Conservation (phyloP, 1,284 basidiomycete species). For the Sporisorium sorghi region DNA sequence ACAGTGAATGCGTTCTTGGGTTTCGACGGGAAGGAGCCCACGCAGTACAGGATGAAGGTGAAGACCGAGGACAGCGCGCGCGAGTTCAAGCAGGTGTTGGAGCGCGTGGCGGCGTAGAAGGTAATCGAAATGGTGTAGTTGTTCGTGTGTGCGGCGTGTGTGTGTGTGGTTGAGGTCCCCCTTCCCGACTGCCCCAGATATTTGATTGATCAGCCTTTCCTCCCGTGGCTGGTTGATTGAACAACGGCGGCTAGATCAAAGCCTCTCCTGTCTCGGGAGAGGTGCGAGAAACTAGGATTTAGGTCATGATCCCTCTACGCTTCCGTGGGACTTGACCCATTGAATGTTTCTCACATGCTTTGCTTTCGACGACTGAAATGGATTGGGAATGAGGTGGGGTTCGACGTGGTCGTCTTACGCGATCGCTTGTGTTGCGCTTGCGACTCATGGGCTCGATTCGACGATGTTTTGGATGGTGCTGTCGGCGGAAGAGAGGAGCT, state of each 20-base stretch:
- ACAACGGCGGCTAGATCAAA: slow-evolving; percentile 58
- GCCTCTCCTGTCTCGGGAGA: neutral
- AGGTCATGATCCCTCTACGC: slow-evolving; percentile 24
- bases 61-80: slow-evolving; percentile 56
- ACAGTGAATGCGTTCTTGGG: slow-evolving; percentile 57
- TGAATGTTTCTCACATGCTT: slow-evolving; percentile 45
- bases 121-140: neutral
- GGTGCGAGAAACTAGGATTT: slow-evolving; percentile 49
- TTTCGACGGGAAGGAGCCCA: slow-evolving; percentile 54
- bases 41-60: slow-evolving; percentile 59
- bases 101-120: slow-evolving; percentile 18
- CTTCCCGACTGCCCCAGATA: slow-evolving; percentile 51
- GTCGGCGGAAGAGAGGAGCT: too few relatives aligned
- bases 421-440: neutral
- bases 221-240: slow-evolving; percentile 63
- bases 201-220: slow-evolving; percentile 60
- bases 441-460: too few relatives aligned
- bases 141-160: slow-evolving; percentile 8
- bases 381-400: too few relatives aligned
- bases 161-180: slow-evolving; percentile 1
- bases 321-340: slow-evolving; percentile 41
- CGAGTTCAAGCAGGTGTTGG: slow-evolving; percentile 52
- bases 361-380: too few relatives aligned
- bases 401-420: too few relatives aligned
- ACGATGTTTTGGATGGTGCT: too few relatives aligned